Conservation (phyloP, 1,139 yeast species). For the Candida sp. region DNA sequence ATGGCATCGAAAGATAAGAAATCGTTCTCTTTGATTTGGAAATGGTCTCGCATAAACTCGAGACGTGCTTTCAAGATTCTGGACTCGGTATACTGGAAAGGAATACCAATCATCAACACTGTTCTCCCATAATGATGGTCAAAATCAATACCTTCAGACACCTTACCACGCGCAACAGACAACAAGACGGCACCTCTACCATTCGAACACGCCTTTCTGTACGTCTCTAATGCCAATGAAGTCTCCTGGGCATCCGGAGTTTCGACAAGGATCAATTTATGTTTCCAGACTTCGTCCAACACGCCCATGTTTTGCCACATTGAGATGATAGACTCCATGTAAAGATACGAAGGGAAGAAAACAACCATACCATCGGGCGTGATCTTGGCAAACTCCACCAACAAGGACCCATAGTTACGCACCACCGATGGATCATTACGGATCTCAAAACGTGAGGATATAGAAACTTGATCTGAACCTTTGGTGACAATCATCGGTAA, state of each 20-base stretch:
- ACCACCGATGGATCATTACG: slow-evolving; percentile 98
- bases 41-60: slow-evolving; percentile 92
- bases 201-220: slow-evolving; percentile 94
- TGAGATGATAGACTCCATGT: slow-evolving; percentile 97
- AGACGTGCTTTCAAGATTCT: slow-evolving; percentile 93
- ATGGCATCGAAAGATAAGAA: slow-evolving; percentile 97
- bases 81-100: slow-evolving; percentile 98
- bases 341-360: slow-evolving; percentile 94
- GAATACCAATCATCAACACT: slow-evolving; percentile 98
- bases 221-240: slow-evolving; percentile 91
- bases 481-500: slow-evolving; percentile 96
- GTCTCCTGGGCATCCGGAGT: slow-evolving; percentile 99
- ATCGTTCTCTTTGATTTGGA: slow-evolving; percentile 91
- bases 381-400: slow-evolving; percentile 91
- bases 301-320: slow-evolving; percentile 99
- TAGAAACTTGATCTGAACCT: slow-evolving; percentile 97
- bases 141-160: slow-evolving; percentile 98
- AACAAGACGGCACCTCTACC: slow-evolving; percentile 97
- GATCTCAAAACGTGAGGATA: slow-evolving; percentile 94
- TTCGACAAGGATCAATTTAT: slow-evolving; percentile 93
- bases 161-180: slow-evolving; percentile 99
- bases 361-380: slow-evolving; percentile 99
- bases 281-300: slow-evolving; percentile 97
- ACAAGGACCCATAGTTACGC: slow-evolving; percentile 90
- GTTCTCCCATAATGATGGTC: slow-evolving; percentile 99